Conservation (phyloP, 2,329 filamentous ascomycete genomes). For the Raffaelea albimanens region DNA sequence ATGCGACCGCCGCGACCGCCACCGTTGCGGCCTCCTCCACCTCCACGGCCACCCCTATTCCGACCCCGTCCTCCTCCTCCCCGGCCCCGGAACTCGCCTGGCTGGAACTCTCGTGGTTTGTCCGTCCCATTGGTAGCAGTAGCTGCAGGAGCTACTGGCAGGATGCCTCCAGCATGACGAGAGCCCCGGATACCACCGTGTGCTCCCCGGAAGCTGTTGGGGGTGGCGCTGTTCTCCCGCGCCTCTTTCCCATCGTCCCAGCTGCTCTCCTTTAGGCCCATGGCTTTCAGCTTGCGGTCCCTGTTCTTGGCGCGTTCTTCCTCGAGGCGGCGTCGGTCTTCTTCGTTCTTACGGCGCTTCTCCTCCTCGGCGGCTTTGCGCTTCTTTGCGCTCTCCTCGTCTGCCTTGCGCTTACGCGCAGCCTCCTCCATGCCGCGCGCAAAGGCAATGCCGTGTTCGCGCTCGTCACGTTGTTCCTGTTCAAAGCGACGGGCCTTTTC, state of each 20-base stretch:
- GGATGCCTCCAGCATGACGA: constrained; percentile 7
- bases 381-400: constrained; percentile 38
- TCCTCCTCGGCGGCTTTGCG: constrained; percentile 43
- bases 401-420: constrained; percentile 34
- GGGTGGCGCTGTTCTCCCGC: constrained; percentile 29
- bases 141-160: constrained; percentile 1
- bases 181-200: constrained; percentile 11
- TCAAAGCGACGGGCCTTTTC: constrained; percentile 52
- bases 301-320: constrained; percentile 52
- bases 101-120: constrained; percentile 15
- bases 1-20: constrained; percentile 20
- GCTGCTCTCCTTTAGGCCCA: constrained; percentile 41
- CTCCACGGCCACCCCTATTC: constrained; percentile 17
- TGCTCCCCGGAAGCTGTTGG: constrained; percentile 6
- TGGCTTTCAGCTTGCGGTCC: constrained; percentile 51
- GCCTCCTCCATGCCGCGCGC: constrained; percentile 48
- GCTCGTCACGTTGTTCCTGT: constrained; percentile 47
- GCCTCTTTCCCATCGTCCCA: constrained; percentile 52
- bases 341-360: constrained; percentile 39
- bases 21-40: constrained; percentile 7
- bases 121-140: background rate
- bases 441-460: constrained; percentile 43
- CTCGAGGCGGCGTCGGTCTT: constrained; percentile 41
- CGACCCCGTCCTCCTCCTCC: constrained; percentile 20
- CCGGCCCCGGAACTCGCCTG: constrained; percentile 23